Conservation (phyloP, 2,329 filamentous ascomycete species). For the Helotiales sp. region DNA sequence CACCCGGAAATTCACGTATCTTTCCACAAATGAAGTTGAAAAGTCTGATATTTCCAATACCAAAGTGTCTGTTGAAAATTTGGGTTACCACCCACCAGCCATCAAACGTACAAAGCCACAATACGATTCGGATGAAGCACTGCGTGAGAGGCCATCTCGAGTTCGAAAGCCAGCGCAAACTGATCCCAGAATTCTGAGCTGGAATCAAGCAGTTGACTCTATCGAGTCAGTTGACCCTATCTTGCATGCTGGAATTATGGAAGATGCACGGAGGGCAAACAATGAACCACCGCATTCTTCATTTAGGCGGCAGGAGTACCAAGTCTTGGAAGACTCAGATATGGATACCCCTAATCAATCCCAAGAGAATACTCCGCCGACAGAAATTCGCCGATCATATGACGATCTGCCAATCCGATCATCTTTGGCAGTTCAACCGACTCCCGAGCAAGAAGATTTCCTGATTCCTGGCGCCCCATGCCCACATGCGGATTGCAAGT, state of each 20-base stretch:
- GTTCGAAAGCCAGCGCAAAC: conserved; percentile 34
- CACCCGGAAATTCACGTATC: conserved; percentile 27
- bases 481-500: conserved; percentile 36
- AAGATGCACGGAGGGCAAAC: conserved; percentile 32
- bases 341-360: background rate
- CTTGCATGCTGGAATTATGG: conserved; percentile 37
- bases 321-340: background rate
- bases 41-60: conserved; percentile 20
- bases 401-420: background rate
- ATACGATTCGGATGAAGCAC: background rate
- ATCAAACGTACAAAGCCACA: background rate
- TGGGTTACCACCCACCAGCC: background rate
- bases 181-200: conserved; percentile 38
- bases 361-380: background rate
- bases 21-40: conserved; percentile 16
- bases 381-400: background rate
- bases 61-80: conserved; percentile 12
- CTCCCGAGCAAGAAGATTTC: conserved; percentile 8
- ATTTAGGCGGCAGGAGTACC: background rate
- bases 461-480: conserved; percentile 31
- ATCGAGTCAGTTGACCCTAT: conserved; percentile 39
- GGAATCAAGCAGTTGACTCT: conserved; percentile 39
- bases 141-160: conserved; percentile 26
- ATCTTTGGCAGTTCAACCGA: conserved; percentile 19
- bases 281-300: conserved; percentile 5